A percentile compares a stretch with the other conserved stretches of the same genome.
phyloP scores from a whole-genome alignment of 345 rosid species.

The Erucastrum elatum region DNA sequence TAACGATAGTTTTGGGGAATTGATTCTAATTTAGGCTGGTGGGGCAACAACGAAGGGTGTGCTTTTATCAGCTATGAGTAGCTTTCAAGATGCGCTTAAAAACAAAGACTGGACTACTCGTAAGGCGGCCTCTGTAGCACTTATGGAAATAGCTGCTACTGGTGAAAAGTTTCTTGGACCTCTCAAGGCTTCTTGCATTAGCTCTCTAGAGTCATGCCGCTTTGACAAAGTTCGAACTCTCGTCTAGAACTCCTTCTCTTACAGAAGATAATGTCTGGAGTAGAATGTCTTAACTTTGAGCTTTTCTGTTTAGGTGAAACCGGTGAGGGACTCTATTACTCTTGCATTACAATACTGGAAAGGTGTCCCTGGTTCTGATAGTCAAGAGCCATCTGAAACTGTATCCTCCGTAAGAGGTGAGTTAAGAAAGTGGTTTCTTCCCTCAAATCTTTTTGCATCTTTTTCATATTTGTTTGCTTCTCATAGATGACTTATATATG shows the following conservation, averaged over 20 bases:
- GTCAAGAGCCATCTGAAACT: constrained; percentile 71
- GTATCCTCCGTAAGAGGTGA: constrained; percentile 79
- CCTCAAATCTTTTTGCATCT: not conserved
- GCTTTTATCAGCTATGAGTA: constrained; percentile 64
- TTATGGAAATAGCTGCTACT: constrained; percentile 71
- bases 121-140: constrained; percentile 82
- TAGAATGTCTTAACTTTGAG: constrained; percentile 18
- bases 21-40: constrained; percentile 65
- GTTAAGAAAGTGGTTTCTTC: not conserved
- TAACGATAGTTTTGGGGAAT: not conserved
- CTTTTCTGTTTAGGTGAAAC: constrained; percentile 68
- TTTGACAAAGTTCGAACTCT: constrained; percentile 75
- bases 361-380: constrained; percentile 60
- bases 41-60: constrained; percentile 66
- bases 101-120: constrained; percentile 88
- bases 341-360: constrained; percentile 86
- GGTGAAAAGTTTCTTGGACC: constrained; percentile 65
- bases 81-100: constrained; percentile 77
- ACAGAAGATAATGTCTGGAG: not conserved
- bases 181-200: constrained; percentile 68
- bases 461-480: not conserved
- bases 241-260: not conserved
- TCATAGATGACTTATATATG: constrained; percentile 6
- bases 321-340: constrained; percentile 79
- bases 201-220: constrained; percentile 83